Evolutionary conservation across 1,284 basidiomycete species (phyloP), one percentile per base, ranked within the genome.

Genomic region (Fomitopsis betulina): DNA sequence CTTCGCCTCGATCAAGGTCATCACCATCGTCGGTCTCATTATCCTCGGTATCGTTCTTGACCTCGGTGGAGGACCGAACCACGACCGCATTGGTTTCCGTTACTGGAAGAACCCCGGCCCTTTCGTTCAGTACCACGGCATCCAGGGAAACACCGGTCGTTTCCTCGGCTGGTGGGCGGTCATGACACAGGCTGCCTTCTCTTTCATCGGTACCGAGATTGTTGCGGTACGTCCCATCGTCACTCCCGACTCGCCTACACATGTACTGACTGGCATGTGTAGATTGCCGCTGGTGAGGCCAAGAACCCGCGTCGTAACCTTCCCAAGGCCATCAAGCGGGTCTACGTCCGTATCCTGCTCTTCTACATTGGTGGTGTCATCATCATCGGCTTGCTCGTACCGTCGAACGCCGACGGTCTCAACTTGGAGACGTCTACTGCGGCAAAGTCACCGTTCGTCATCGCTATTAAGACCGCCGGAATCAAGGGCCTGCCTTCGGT

Each of bases 401-500:
- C 91, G 0, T 89, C 83, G 33, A 85, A 83, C 68, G 76, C 87
- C 57, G 66, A 73, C 0, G 72, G 79, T 23, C 82, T 94, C 37
- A 73, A 80, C 58, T 74, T 90, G 45, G 70, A 64, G 17, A 69
- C 70, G 43, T 79, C 82, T 27, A 85, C 82, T 53, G 91, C 91
- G 52, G 82, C 84, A 7, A 81, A 82, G 19, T 92, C 89, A 17
- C 93, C 92, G 1, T 94, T 93, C 72, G 91, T 94, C 62, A 91
- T 94, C 65, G 91, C 89, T 6, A 87, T 88, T 69, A 71, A 82
- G 66, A 79, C 77, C 42, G 87, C 91, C 1, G 87, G 90, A 37
- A 94, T 94, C 73, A 83, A 82, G 61, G 79, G 77, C 9, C 74
- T 94, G 2, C 91, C 91, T 85, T 93, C 66, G 85, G 90, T 94